These are phyloP conservation scores for Pogostemon cablin DNA, from an alignment of 257 asterid genomes.

Conservation along the genomic window DNA sequence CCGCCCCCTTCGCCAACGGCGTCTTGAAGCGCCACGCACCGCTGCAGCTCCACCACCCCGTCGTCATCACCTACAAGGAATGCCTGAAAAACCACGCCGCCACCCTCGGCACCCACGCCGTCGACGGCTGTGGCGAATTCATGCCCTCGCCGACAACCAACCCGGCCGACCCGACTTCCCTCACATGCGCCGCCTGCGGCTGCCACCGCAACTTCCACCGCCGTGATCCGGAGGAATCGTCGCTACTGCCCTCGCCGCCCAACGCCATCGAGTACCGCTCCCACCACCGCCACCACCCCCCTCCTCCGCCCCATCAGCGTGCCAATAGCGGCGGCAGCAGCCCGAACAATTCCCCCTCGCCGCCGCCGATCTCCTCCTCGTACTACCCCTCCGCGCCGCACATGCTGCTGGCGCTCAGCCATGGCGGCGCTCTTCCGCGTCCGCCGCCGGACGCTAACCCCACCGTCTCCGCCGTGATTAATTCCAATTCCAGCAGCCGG, in stretches of 20 bases:
- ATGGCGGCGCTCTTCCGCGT: conserved; percentile 34
- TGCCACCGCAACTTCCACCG: conserved; percentile 76
- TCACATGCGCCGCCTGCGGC: conserved; percentile 57
- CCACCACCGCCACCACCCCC: conserved; percentile 65
- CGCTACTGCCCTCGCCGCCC: conserved; percentile 31
- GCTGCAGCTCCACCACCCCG: conserved; percentile 39
- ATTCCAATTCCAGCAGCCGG: conserved; percentile 29
- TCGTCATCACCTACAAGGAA: conserved; percentile 48
- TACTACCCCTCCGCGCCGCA: conserved; percentile 61
- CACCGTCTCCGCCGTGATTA: conserved; percentile 17
- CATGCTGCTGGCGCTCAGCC: conserved; percentile 56
- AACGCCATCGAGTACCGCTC: conserved; percentile 68
- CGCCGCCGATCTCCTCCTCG: conserved; percentile 55
- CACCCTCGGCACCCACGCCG: conserved; percentile 50
- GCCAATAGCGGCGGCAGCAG: conserved; percentile 33
- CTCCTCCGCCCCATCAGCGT: conserved; percentile 3
- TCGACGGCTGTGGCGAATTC: conserved; percentile 70
- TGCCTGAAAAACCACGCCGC: conserved; percentile 65
- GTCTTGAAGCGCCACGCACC: conserved; percentile 56
- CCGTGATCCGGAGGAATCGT: conserved; percentile 50
- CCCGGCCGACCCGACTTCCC: conserved; percentile 44
- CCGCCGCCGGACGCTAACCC: conserved; percentile 17
- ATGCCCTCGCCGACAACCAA: conserved; percentile 45
- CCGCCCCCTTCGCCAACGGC: conserved; percentile 43
- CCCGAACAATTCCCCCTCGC: conserved; percentile 47